Base-by-base conservation (phyloP, 208 protist genomes). In the Crithidia expoeki region DNA sequence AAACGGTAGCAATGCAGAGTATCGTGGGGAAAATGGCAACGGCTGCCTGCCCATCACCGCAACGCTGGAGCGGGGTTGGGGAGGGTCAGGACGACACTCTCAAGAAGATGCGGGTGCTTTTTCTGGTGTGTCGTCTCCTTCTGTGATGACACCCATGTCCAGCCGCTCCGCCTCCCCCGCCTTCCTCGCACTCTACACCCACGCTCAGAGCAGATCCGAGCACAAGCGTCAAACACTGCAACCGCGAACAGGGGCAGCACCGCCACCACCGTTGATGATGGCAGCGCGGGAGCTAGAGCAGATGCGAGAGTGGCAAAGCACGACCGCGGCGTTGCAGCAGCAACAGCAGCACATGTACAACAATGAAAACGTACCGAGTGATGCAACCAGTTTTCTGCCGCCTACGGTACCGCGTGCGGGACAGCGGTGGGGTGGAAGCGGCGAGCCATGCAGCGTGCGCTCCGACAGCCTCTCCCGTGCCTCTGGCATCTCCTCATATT, bases 71-170 rank as follows among this genome's bases (percentile, higher is more conserved):
- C 40, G 40, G 11, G 40, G 30, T n/a, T 65, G 59, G 59, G 30
- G 21, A 2, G 1, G 3, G 16, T 23, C 59, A 2, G 46, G 7
- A 0, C n/a, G 2, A 11, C 33, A 28, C 10, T 32, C 6, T 12
- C 27, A 10, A 6, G 11, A 46, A n/a, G 25, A 12, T 12, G 5
- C 46, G 30, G 38, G 30, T 32, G 36, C 62, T 9, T n/a, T 76
- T 19, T 77, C 72, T 2, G 38, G 56, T 36, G 72, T 71, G 1
- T 77, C 64, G 10, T 77, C 72, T 27, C 63, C 72, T 12, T 71
- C 72, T 2, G 12, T 77, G 30, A 10, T 49, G 21, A 72, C 72
- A 16, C 64, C 58, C 30, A 46, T 44, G 49, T 28, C 57, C 11
- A 77, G 64, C 49, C 61, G 61, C 10, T 27, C 44, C 23, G 21